Evolutionary conservation across 495 filamentous ascomycete species (phyloP).

Genomic region (Delitschia confertaspora): DNA sequence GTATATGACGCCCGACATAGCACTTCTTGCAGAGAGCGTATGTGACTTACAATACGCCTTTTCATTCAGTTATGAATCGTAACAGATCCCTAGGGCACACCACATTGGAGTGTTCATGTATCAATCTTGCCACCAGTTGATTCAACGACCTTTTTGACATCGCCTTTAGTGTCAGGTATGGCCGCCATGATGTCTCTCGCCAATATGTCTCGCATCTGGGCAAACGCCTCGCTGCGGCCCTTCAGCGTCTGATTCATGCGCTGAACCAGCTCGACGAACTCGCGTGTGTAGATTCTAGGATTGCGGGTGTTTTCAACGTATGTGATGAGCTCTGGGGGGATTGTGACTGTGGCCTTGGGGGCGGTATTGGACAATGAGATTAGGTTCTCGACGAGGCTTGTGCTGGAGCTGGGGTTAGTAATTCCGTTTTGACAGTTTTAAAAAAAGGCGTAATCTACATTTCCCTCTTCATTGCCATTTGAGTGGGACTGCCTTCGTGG

Average conservation of each 20-base stretch:
- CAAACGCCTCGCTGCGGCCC: constrained; percentile 77
- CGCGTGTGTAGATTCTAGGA: constrained; percentile 95
- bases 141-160: constrained; percentile 56
- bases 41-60: too few species aligned
- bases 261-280: constrained; percentile 89
- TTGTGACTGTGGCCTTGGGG: constrained; percentile 39
- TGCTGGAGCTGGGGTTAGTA: constrained; percentile 20
- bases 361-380: constrained; percentile 39
- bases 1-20: too few species aligned
- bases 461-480: constrained; percentile 51
- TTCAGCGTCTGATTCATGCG: constrained; percentile 74
- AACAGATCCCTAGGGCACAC: neutral
- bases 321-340: constrained; percentile 83
- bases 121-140: constrained; percentile 36
- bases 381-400: constrained; percentile 37
- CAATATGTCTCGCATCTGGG: constrained; percentile 68
- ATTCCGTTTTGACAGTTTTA: neutral
- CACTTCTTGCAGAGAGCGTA: too few species aligned
- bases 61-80: neutral
- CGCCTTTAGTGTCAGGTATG: constrained; percentile 65
- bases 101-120: too few species aligned
- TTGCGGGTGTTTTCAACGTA: constrained; percentile 93
- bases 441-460: constrained; percentile 41
- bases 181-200: constrained; percentile 68
- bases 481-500: constrained; percentile 52